Base-by-base conservation (phyloP, 306 rosid genomes). In the Vigna radiata region DNA sequence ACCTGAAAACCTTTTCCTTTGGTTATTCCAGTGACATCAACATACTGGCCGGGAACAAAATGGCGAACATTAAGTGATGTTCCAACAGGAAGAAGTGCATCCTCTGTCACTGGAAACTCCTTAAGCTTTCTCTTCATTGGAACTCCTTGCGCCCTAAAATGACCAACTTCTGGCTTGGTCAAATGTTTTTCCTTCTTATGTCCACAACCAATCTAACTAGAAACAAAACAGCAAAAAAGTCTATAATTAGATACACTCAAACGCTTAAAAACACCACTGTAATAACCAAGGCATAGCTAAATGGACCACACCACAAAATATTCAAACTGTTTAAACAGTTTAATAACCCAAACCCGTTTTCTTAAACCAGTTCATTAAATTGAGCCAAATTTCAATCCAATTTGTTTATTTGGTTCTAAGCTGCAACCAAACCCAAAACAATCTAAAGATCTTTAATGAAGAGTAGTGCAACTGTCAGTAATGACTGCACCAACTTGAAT, bases 1-100 rank as follows among this genome's bases (percentile, higher is more conserved):
- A 96, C 98, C 99, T 96, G 98, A 82, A 91, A 92, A 82, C 99
- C 99, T 77, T 96, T 92, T 78, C 99, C 99, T 77, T 86, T 86
- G 5, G 97, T 85, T 81, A 88, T 92, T 86, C 99, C 99, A 0
- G 89, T 71, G 44, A 96, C 82, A 79, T 96, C 99, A 58, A 96
- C 96, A 78, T 82, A 91, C 56, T 95, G 99, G 27, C 99, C 99
- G 1, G 99, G 98, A 63, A 95, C 97, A 88, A 95, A 95, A 86
- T 95, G 99, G 25, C 99, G 96, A 82, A 91, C 98, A 53, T 88
- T 92, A 52, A 96, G 67, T 29, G 83, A 39, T 8, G 95, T 92
- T 68, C 99, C 99, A 6, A 96, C 82, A 49, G 99, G 99, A 56
- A 96, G 97, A 82, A 96, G 98, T 1, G 96, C 99, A 81, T 96